A percentile compares a stretch with the other conserved stretches of the same genome.
Conservation (phyloP, 2,329 filamentous ascomycete species). For the Gliomastix tumulicola region DNA sequence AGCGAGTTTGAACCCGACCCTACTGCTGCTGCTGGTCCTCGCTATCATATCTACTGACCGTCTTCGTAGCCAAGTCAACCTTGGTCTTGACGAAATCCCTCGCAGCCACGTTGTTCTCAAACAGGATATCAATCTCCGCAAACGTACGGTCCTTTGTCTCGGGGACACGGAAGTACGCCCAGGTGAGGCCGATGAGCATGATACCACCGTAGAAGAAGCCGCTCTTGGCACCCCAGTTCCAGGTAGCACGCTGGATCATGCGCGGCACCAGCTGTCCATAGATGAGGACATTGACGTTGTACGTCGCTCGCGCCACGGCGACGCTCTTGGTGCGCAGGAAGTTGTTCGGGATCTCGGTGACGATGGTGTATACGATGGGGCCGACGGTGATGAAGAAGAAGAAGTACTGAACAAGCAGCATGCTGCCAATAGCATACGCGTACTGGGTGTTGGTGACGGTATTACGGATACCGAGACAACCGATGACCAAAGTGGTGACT, state of each 20-base stretch:
- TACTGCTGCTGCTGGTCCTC: too few species aligned
- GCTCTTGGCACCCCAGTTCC: slow-evolving; percentile 21
- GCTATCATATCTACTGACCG: too few species aligned
- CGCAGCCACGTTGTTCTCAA: slow-evolving; percentile 34
- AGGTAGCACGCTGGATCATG: slow-evolving; percentile 21
- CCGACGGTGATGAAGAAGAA: slow-evolving; percentile 30
- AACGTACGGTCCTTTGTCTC: slow-evolving; percentile 20
- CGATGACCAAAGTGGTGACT: slow-evolving; percentile 30
- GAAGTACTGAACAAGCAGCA: slow-evolving; percentile 33
- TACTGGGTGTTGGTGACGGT: slow-evolving; percentile 22
- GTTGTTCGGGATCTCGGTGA: slow-evolving; percentile 44
- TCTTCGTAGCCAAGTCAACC: neutral
- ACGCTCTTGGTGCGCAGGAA: slow-evolving; percentile 38
- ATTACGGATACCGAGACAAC: slow-evolving; percentile 24
- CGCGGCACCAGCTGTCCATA: slow-evolving; percentile 18
- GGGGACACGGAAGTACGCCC: slow-evolving; percentile 13
- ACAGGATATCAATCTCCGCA: slow-evolving; percentile 48
- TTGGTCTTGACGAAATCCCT: slow-evolving; percentile 27
- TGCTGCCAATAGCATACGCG: slow-evolving; percentile 26
- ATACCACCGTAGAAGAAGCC: slow-evolving; percentile 23
- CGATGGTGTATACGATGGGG: slow-evolving; percentile 74
- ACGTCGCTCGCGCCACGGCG: slow-evolving; percentile 31
- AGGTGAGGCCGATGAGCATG: slow-evolving; percentile 31
- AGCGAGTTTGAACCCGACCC: too few species aligned
- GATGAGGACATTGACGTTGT: slow-evolving; percentile 25